A percentile compares a stretch with the other conserved stretches of the same genome.
Conservation (phyloP, 2,329 filamentous ascomycete species). For the Chrysoporthe cubensis region DNA sequence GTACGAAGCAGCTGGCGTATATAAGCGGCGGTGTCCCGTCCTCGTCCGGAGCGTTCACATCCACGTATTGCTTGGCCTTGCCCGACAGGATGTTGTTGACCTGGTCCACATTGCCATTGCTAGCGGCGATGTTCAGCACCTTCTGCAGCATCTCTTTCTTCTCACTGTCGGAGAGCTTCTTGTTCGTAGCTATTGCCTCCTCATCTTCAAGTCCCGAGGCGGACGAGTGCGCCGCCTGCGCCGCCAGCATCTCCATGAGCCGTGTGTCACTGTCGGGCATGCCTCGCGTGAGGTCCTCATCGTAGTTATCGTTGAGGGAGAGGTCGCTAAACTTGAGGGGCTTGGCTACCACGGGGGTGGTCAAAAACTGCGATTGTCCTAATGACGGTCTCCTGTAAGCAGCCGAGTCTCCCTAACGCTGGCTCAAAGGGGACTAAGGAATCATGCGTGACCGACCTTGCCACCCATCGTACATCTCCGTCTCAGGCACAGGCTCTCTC, state of each 20-base stretch:
- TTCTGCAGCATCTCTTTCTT: constrained; percentile 85
- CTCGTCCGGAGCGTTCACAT: constrained; percentile 87
- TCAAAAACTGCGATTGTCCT: constrained; percentile 97
- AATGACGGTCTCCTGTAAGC: constrained; percentile 19
- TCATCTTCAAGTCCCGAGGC: constrained; percentile 76
- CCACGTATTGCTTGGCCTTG: constrained; percentile 73
- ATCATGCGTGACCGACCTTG: constrained; percentile 65
- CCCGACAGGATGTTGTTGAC: constrained; percentile 77
- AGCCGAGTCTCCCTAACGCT: constrained; percentile 8
- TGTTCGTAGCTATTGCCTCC: constrained; percentile 75
- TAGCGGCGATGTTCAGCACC: constrained; percentile 90
- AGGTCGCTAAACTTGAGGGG: constrained; percentile 82
- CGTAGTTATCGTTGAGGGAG: constrained; percentile 78
- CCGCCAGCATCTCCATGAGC: constrained; percentile 93
- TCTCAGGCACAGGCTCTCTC: constrained; percentile 73
- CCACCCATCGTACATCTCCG: constrained; percentile 99
- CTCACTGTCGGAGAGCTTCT: constrained; percentile 72
- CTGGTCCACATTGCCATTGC: constrained; percentile 88
- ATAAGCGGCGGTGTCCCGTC: constrained; percentile 96
- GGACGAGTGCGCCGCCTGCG: constrained; percentile 84
- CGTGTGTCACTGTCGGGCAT: constrained; percentile 79
- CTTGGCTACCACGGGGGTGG: constrained; percentile 81
- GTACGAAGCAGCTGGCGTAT: constrained; percentile 95
- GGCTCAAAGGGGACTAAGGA: constrained; percentile 21
- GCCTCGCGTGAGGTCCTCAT: constrained; percentile 64